These are phyloP conservation scores for Cladosporium sp. DNA, from an alignment of 2,329 filamentous ascomycete genomes.

Conservation along the genomic window DNA sequence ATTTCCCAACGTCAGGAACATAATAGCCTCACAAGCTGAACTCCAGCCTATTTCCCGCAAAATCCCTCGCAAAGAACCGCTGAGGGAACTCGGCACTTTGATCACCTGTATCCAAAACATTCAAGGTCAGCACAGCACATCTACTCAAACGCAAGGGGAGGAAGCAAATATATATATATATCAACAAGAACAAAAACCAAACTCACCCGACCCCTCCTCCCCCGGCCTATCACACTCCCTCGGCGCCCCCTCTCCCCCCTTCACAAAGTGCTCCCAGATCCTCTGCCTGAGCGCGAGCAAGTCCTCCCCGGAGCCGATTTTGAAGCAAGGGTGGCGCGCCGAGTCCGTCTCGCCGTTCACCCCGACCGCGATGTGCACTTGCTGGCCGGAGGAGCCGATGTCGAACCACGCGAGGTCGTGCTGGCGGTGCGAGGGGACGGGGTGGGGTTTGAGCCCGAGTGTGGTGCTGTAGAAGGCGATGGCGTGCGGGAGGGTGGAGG, in stretches of 20 bases:
- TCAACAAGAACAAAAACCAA: neutral
- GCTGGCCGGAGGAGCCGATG: slow-evolving; percentile 51
- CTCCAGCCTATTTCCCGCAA: slow-evolving; percentile 38
- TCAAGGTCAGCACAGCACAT: slow-evolving; percentile 10
- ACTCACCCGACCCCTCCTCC: slow-evolving; percentile 31
- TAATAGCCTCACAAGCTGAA: slow-evolving; percentile 36
- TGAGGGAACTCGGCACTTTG: slow-evolving; percentile 57
- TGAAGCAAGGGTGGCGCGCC: slow-evolving; percentile 57
- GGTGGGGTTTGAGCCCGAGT: slow-evolving; percentile 49
- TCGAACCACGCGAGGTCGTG: slow-evolving; percentile 57
- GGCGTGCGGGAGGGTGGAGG: slow-evolving; percentile 49
- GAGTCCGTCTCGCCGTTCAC: slow-evolving; percentile 37
- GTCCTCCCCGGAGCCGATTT: slow-evolving; percentile 45
- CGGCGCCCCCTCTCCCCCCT: slow-evolving; percentile 49
- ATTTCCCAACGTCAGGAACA: too few relatives aligned
- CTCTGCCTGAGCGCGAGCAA: slow-evolving; percentile 45
- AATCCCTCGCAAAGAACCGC: slow-evolving; percentile 56
- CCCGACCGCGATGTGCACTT: slow-evolving; percentile 54
- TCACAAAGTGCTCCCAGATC: slow-evolving; percentile 50
- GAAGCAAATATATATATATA: neutral
- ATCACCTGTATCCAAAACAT: slow-evolving; percentile 33
- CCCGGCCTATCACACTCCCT: slow-evolving; percentile 54
- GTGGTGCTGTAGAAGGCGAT: slow-evolving; percentile 54
- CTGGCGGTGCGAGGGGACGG: slow-evolving; percentile 51
- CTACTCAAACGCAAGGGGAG: too few relatives aligned